phyloP scores from a whole-genome alignment of 805 yeast genomes.

The Metschnikowia colocasiae region DNA sequence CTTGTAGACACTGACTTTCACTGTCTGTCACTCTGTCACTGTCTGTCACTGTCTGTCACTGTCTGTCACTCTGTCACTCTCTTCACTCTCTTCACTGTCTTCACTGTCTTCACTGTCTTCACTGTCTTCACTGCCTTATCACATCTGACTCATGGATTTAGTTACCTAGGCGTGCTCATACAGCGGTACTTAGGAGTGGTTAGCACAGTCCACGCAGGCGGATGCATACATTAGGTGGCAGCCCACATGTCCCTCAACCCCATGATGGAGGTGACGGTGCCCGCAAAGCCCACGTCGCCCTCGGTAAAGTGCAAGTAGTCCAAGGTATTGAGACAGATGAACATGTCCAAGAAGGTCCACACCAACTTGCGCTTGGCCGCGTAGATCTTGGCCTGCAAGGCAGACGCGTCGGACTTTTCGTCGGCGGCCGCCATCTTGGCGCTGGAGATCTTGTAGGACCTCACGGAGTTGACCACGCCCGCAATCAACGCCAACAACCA shows the following conservation, averaged over 20 bases:
- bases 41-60: too few relatives aligned
- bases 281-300: conserved; percentile 79
- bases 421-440: conserved; percentile 29
- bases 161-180: too few relatives aligned
- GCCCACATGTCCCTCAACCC: conserved; percentile 75
- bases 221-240: conserved; percentile 35
- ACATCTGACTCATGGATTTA: too few relatives aligned
- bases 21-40: too few relatives aligned
- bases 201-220: too few relatives aligned
- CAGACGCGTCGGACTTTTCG: conserved; percentile 31
- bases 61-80: too few relatives aligned
- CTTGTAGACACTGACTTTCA: too few relatives aligned
- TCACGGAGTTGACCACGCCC: conserved; percentile 56
- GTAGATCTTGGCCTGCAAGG: conserved; percentile 42
- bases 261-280: conserved; percentile 73
- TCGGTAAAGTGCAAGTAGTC: conserved; percentile 61
- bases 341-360: conserved; percentile 73
- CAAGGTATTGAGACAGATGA: conserved; percentile 71
- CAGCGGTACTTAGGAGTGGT: too few relatives aligned
- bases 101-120: too few relatives aligned
- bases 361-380: conserved; percentile 58
- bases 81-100: too few relatives aligned
- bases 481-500: conserved; percentile 74
- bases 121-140: too few relatives aligned
- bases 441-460: conserved; percentile 49